Evolutionary conservation across 2,329 filamentous ascomycete genomes (phyloP), one percentile per base, ranked within the genome.

Genomic region (Venturia asperata): DNA sequence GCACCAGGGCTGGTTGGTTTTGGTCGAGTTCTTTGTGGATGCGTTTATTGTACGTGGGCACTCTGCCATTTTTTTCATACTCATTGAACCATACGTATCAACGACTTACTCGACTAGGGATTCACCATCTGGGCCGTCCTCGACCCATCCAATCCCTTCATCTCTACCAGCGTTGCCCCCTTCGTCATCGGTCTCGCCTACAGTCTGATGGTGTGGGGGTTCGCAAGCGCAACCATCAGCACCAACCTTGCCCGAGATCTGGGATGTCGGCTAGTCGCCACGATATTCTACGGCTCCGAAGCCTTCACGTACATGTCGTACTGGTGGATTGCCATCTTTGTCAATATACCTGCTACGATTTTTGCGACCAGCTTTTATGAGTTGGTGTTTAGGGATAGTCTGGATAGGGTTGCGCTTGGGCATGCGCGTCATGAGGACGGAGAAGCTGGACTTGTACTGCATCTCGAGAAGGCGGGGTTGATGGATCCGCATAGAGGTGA

Each of bases 1-100:
- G 6, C 83, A 81, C 68, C 74, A 82, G 43, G 83, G 83, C 19
- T 85, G 81, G 70, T 71, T 85, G 0, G 83, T 86, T 73, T 71
- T 85, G 63, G 81, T 81, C 66, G 84, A 86, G 70, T 86, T 83
- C 71, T 84, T 86, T 68, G 82, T 83, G 30, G 81, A 83, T 70
- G 76, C 73, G 64, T 85, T 84, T 72, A 81, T 86, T 65, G 77
- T 76, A 68, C 13, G 55, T 19, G 41, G 17, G 49, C n/a, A 52
- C 27, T 11, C 17, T 30, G 64, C 1, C 27, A 17, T 5, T 27
- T 24, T 34, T 13, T 5, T 6, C 37, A 11, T 11, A 39, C 37
- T 39, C 37, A 39, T 39, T 6, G 11, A 39, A 5, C 11, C 37
- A 11, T 27, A 6, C 34, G 27, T 11, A 17, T 9, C 15, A 39